Base-by-base conservation (phyloP, 2,329 filamentous ascomycete species). In the Exophiala calicioides region DNA sequence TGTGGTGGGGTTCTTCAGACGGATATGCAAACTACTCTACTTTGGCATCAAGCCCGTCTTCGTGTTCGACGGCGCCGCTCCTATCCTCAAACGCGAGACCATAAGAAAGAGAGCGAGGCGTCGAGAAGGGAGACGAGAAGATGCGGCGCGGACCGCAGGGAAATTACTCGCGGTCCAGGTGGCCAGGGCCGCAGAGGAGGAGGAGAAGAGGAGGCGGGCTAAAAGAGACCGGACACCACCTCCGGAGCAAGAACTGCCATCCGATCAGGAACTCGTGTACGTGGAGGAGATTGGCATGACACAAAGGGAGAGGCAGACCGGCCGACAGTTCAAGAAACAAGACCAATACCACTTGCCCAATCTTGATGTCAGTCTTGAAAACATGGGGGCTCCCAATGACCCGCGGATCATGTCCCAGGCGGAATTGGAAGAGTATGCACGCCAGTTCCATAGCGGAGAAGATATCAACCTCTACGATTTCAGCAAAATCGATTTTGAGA, bases 401-500 rank as follows among this genome's bases (percentile, higher is more conserved):
- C 91, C 91, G 3, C 80, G 94, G 12, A 91, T 98, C 60, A 97
- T 98, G 93, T 94, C 86, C 42, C 80, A 94, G 18, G 89, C 95
- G 62, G 91, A 98, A 64, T 71, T 98, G 48, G 89, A 97, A 68
- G 85, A 91, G 57, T 98, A 98, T 64, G 91, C 94, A 3, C 78
- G 85, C 40, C 90, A 97, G 55, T 97, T 97, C 61, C 82, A 96
- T 60, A 82, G 82, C 51, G 93, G 93, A 44, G 90, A 97, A 67
- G 91, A 97, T 64, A 86, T 97, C 44, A 76, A 74, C 56, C 69
- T 90, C 4, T 97, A 97, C 68, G 91, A 97, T 68, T 98, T 98
- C 64, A 94, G 88, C 63, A 97, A 97, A 69, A 98, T 98, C 59
- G 93, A 98, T 64, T 98, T 97, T 61, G 87, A 97, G 57, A 88